A percentile compares a stretch with the other conserved stretches of the same genome.
Evolutionary conservation across 768 basidiomycete species (phyloP).

Genomic region (Auriscalpium orientale): DNA sequence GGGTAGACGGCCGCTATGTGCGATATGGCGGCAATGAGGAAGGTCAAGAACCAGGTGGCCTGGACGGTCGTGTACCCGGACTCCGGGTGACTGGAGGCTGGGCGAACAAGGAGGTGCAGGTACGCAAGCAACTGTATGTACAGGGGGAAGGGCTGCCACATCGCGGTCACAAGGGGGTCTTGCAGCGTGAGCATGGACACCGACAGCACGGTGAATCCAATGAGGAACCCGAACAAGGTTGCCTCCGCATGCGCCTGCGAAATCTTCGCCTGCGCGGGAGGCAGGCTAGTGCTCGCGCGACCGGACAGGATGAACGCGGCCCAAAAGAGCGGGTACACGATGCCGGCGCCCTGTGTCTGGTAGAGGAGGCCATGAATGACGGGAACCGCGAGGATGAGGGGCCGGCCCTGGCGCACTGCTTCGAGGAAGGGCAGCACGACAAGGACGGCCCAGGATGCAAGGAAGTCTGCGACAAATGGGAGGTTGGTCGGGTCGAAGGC

Average conservation of each 20-base stretch:
- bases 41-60: conserved; percentile 9
- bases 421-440: conserved; percentile 13
- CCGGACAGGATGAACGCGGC: conserved; percentile 8
- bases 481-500: not conserved
- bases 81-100: conserved; percentile 2
- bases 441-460: conserved; percentile 1
- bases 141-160: conserved; percentile 11
- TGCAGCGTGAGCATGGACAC: conserved; percentile 4
- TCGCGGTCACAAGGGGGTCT: conserved; percentile 9
- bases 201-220: conserved; percentile 5
- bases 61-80: conserved; percentile 12
- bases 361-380: conserved; percentile 1
- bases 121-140: conserved; percentile 6
- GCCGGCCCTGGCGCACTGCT: conserved; percentile 4
- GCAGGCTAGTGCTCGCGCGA: not conserved
- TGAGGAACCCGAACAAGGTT: conserved; percentile 7
- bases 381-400: conserved; percentile 2
- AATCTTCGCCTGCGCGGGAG: conserved; percentile 1
- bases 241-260: conserved; percentile 13
- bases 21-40: conserved; percentile 3
- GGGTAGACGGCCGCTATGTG: conserved; percentile 4
- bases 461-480: conserved; percentile 5
- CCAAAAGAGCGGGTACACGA: conserved; percentile 10
- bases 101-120: conserved; percentile 11
- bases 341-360: conserved; percentile 8